Evolutionary conservation across 1,284 basidiomycete species (phyloP).

Genomic region (Rhodotorula sp.): DNA sequence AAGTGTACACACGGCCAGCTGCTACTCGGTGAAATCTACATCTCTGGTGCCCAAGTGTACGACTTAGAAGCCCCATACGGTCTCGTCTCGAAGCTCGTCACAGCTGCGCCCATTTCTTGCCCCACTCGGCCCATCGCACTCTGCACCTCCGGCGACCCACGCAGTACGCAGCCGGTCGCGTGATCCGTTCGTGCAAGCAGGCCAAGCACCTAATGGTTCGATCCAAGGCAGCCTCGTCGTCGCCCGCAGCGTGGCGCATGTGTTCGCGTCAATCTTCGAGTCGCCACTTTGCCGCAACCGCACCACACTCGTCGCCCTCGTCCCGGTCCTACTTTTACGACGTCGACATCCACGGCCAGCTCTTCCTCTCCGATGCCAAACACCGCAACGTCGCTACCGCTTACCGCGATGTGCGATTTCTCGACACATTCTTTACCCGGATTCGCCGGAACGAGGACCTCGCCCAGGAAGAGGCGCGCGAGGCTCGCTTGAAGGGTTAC

Average conservation of each 20-base stretch:
- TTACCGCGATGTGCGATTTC: constrained; percentile 25
- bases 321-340: constrained; percentile 46
- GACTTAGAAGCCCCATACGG: too few relatives aligned
- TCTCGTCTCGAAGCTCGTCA: too few relatives aligned
- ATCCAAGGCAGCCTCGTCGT: too few relatives aligned
- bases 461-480: constrained; percentile 12
- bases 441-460: constrained; percentile 13
- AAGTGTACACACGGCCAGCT: too few relatives aligned
- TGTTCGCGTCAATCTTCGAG: neutral
- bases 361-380: constrained; percentile 47
- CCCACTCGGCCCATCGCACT: too few relatives aligned
- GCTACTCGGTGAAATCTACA: too few relatives aligned
- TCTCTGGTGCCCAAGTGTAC: too few relatives aligned
- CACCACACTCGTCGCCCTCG: neutral
- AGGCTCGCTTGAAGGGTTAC: constrained; percentile 39
- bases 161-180: too few relatives aligned
- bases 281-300: neutral
- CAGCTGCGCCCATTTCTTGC: too few relatives aligned
- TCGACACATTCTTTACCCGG: constrained; percentile 38
- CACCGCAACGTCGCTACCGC: constrained; percentile 47
- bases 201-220: too few relatives aligned
- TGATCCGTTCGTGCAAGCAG: too few relatives aligned
- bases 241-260: neutral
- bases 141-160: too few relatives aligned
- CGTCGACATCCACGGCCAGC: constrained; percentile 47